These are phyloP conservation scores for Apiospora malaysiana DNA, from an alignment of 2,329 filamentous ascomycete species.

Conservation along the genomic window DNA sequence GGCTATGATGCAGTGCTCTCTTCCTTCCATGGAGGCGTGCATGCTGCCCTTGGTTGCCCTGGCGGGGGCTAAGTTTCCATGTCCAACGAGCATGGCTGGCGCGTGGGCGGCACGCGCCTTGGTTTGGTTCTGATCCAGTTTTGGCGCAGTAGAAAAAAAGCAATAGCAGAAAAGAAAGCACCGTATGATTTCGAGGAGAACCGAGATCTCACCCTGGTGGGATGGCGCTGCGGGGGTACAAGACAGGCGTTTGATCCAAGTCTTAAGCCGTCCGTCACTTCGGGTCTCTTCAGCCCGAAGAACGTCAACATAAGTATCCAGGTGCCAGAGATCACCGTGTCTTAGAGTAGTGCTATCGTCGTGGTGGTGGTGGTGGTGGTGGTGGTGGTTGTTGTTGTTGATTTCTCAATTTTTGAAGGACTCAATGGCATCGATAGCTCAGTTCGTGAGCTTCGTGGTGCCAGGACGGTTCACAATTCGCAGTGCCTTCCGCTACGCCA, in stretches of 20 bases:
- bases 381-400: too few species aligned
- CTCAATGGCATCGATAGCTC: not conserved
- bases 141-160: constrained; percentile 10
- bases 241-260: constrained; percentile 2
- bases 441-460: not conserved
- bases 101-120: constrained; percentile 19
- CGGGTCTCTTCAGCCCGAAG: constrained; percentile 11
- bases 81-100: constrained; percentile 7
- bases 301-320: not conserved
- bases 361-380: too few species aligned
- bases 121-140: not conserved
- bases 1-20: not conserved
- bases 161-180: not conserved
- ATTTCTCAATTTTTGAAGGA: not conserved
- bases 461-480: not conserved
- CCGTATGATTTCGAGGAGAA: constrained; percentile 7
- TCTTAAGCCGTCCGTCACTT: not conserved
- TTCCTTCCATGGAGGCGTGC: not conserved
- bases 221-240: constrained; percentile 17
- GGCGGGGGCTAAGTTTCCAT: constrained; percentile 1
- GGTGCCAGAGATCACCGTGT: not conserved
- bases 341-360: not conserved
- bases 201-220: constrained; percentile 2
- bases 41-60: not conserved
- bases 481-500: not conserved